phyloP scores from a whole-genome alignment of 83 land plant genomes.

The Picea engelmannii region DNA sequence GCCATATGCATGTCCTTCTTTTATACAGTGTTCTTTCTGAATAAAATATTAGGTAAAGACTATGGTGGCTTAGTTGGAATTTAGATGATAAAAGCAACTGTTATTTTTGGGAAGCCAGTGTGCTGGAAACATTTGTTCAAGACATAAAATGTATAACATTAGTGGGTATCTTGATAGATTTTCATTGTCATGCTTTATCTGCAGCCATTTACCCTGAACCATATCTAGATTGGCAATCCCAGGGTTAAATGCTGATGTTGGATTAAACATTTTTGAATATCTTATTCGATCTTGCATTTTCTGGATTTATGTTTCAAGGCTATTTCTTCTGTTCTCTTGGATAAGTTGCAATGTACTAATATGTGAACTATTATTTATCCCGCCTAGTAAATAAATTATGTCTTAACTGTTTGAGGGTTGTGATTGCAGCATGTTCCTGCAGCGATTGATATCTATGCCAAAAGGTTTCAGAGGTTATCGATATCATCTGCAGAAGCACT shows the following conservation, averaged over 20 bases:
- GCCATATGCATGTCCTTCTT: background rate
- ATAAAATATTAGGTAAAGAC: background rate
- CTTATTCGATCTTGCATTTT: background rate
- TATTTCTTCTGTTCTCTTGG: background rate
- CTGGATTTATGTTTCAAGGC: conserved; percentile 1
- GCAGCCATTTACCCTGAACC: background rate
- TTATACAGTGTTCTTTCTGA: background rate
- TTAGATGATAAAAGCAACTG: background rate
- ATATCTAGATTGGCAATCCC: background rate
- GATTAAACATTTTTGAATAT: background rate
- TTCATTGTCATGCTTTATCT: background rate
- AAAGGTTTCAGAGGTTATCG: background rate
- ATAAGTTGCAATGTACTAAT: background rate
- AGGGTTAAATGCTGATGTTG: too few relatives aligned
- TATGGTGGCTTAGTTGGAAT: background rate
- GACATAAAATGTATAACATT: too few relatives aligned
- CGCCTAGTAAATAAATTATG: background rate
- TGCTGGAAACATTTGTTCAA: too few relatives aligned
- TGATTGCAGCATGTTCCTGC: conserved; percentile 7
- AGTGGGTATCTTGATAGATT: too few relatives aligned
- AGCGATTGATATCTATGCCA: background rate
- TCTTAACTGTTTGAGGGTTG: background rate
- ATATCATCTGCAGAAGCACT: background rate
- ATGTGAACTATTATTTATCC: background rate
- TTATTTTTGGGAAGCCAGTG: background rate